A percentile compares a stretch with the other conserved stretches of the same genome.
Evolutionary conservation across 805 yeast genomes (phyloP).

Genomic region (Hanseniaspora lindneri): DNA sequence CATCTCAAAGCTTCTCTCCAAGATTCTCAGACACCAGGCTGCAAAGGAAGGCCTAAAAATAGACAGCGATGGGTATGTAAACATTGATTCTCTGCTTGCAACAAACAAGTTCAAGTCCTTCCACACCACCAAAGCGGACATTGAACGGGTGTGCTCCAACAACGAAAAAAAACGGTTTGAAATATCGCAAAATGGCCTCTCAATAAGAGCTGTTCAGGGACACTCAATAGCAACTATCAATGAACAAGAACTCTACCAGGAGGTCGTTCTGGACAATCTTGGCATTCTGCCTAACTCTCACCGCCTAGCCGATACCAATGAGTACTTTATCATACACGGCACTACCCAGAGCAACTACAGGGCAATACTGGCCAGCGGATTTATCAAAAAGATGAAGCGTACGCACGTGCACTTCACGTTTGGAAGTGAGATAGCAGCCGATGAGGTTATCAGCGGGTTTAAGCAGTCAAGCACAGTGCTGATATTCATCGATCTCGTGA

Average conservation of each 20-base stretch:
- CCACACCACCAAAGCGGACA: slow-evolving; percentile 44
- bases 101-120: slow-evolving; percentile 49
- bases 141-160: slow-evolving; percentile 45
- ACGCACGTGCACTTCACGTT: slow-evolving; percentile 80
- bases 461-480: slow-evolving; percentile 43
- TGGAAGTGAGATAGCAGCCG: slow-evolving; percentile 27
- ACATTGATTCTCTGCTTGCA: slow-evolving; percentile 39
- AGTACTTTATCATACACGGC: slow-evolving; percentile 57
- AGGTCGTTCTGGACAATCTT: slow-evolving; percentile 23
- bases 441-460: slow-evolving; percentile 59
- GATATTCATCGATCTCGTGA: slow-evolving; percentile 49
- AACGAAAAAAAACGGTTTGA: slow-evolving; percentile 67
- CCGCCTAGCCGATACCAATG: slow-evolving; percentile 30
- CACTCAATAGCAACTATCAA: slow-evolving; percentile 50
- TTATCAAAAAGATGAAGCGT: slow-evolving; percentile 57
- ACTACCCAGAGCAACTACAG: slow-evolving; percentile 44
- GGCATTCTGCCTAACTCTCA: slow-evolving; percentile 10
- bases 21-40: slow-evolving; percentile 81
- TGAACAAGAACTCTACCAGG: slow-evolving; percentile 34
- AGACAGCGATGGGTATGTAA: slow-evolving; percentile 55
- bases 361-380: slow-evolving; percentile 40
- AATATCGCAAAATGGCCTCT: slow-evolving; percentile 28
- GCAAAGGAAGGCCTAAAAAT: slow-evolving; percentile 51
- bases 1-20: slow-evolving; percentile 65
- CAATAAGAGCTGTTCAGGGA: slow-evolving; percentile 87